Conservation (phyloP, 1,139 yeast species). For the Candida sp. region DNA sequence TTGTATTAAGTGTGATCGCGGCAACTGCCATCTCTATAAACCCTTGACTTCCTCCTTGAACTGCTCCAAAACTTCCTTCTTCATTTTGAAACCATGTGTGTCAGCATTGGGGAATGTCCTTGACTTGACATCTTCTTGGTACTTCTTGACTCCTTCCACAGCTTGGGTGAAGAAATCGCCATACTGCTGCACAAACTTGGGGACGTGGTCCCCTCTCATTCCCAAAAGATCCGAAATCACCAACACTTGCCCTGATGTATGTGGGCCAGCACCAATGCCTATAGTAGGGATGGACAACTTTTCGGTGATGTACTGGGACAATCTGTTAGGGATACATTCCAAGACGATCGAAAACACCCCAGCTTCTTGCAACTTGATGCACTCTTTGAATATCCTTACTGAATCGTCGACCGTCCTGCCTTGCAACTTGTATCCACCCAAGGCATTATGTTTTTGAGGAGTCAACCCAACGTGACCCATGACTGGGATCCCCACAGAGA, state of each 20-base stretch:
- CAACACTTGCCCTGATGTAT: conserved; percentile 87
- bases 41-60: conserved; percentile 29
- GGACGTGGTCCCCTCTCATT: conserved; percentile 53
- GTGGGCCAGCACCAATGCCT: conserved; percentile 95
- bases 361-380: conserved; percentile 68
- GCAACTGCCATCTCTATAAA: background rate
- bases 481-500: conserved; percentile 81
- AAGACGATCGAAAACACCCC: conserved; percentile 81
- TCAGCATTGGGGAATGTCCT: conserved; percentile 63
- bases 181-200: conserved; percentile 83
- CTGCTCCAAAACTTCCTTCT: conserved; percentile 62
- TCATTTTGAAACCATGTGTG: conserved; percentile 73
- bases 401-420: conserved; percentile 68
- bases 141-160: conserved; percentile 55
- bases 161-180: conserved; percentile 55
- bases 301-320: conserved; percentile 70
- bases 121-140: conserved; percentile 60
- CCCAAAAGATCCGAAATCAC: conserved; percentile 89
- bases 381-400: conserved; percentile 63
- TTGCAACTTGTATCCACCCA: conserved; percentile 91
- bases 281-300: conserved; percentile 76
- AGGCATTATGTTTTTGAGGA: conserved; percentile 80
- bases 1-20: background rate
- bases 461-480: conserved; percentile 94
- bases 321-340: conserved; percentile 83